Conservation (phyloP, 257 asterid genomes). For the Solanum lignicaule region DNA sequence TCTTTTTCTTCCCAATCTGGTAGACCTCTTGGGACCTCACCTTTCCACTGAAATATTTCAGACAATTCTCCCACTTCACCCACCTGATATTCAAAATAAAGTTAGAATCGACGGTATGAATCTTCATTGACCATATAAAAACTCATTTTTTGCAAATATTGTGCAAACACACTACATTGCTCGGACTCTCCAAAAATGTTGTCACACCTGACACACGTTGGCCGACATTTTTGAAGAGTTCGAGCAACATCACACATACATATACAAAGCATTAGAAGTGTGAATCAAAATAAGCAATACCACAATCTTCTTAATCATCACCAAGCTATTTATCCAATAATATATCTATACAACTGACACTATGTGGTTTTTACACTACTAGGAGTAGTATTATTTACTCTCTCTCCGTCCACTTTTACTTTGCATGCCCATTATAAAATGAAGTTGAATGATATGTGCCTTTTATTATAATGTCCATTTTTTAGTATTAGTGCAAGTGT, state of each 20-base stretch:
- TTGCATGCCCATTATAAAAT: background rate
- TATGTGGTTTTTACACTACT: background rate
- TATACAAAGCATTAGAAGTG: background rate
- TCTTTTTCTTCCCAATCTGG: conserved; percentile 54
- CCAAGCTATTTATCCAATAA: background rate
- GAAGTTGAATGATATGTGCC: background rate
- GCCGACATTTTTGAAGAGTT: background rate
- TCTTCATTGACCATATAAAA: background rate
- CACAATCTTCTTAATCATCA: background rate
- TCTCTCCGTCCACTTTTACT: background rate
- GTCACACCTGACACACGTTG: background rate
- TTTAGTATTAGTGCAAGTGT: background rate
- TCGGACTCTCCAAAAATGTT: background rate
- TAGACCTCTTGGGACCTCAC: conserved; percentile 52
- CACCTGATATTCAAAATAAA: conserved; percentile 21
- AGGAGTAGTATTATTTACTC: background rate
- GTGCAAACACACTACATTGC: background rate
- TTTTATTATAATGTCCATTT: background rate
- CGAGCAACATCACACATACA: background rate
- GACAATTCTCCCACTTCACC: conserved; percentile 69
- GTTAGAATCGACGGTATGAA: background rate
- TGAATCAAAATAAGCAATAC: background rate
- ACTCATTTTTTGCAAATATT: background rate
- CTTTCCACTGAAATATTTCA: conserved; percentile 68
- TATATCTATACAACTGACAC: background rate